Base-by-base conservation (phyloP, 1,139 yeast genomes). In the Diutina siamensis region DNA sequence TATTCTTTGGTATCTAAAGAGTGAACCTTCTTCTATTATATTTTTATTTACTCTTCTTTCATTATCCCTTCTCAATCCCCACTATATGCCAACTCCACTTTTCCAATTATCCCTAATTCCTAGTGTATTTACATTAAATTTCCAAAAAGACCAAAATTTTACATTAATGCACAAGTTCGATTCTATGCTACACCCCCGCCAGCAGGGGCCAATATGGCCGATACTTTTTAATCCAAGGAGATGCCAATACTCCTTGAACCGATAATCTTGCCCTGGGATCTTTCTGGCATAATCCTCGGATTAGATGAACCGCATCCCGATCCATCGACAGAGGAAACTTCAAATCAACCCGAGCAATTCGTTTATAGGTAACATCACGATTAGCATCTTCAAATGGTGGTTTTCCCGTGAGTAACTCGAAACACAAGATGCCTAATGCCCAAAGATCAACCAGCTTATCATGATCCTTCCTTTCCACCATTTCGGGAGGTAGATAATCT, bases 401-500 rank as follows among this genome's bases (percentile, higher is more conserved):
- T 45, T 74, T 73, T 0, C 97, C 98, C 2, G 84, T 92, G 2
- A 92, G 65, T 48, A 92, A 74, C 59, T 92, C 98, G 57, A 83
- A 92, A 50, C 89, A 75, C 41, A 92, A 63, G 1, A 92, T 80
- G 0, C 98, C 98, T 47, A 92, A 66, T 0, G 97, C 87, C 98
- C 98, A 92, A 12, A 84, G 74, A 59, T 92, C 98, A 0, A 87
- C 96, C 44, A 72, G 69, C 48, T 72, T 73, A 55, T 85, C 94
- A 57, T 92, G 95, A 33, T 80, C 83, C 54, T 76, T 78, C 2
- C 85, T 80, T 53, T 83, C 94, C 13, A 92, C 86, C 86, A 92
- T 83, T 64, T 92, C 98, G 2, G 98, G 98, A 0, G 98, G 94
- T 17, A 92, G 64, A 57, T 92, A 92, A 61, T 92, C 98, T 36